phyloP scores from a whole-genome alignment of 2,329 filamentous ascomycete species.

The Exophiala sp. region DNA sequence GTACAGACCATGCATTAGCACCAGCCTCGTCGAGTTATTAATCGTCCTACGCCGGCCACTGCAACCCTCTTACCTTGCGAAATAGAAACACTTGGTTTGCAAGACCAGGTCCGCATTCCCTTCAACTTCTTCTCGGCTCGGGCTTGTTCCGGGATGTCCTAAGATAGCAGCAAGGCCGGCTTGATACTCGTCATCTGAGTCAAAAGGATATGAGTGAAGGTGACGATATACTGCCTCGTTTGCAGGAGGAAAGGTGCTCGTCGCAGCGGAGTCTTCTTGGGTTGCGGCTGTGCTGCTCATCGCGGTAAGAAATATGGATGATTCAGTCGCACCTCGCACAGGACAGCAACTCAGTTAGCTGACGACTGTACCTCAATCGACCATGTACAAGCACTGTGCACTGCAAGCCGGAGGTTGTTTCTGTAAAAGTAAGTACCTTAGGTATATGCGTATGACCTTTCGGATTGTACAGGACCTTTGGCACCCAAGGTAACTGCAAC shows the following conservation, averaged over 20 bases:
- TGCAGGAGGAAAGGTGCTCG: background rate
- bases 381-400: too few species aligned
- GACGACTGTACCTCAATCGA: too few species aligned
- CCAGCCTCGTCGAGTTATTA: background rate
- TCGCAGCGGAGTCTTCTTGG: background rate
- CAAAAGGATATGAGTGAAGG: conserved; percentile 39
- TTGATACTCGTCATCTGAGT: conserved; percentile 41
- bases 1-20: background rate
- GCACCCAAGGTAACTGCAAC: too few species aligned
- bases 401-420: too few species aligned
- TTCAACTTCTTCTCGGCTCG: conserved; percentile 36
- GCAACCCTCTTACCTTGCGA: conserved; percentile 35
- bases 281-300: background rate
- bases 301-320: too few species aligned
- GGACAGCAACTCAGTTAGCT: too few species aligned
- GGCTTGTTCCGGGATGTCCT: conserved; percentile 37
- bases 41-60: background rate
- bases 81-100: conserved; percentile 46
- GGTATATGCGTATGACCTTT: too few species aligned
- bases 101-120: conserved; percentile 40
- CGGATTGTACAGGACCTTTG: too few species aligned
- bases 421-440: too few species aligned
- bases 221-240: conserved; percentile 29
- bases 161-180: conserved; percentile 45
- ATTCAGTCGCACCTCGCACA: too few species aligned